Evolutionary conservation across 306 rosid species (phyloP).

Genomic region (Prunus mira): DNA sequence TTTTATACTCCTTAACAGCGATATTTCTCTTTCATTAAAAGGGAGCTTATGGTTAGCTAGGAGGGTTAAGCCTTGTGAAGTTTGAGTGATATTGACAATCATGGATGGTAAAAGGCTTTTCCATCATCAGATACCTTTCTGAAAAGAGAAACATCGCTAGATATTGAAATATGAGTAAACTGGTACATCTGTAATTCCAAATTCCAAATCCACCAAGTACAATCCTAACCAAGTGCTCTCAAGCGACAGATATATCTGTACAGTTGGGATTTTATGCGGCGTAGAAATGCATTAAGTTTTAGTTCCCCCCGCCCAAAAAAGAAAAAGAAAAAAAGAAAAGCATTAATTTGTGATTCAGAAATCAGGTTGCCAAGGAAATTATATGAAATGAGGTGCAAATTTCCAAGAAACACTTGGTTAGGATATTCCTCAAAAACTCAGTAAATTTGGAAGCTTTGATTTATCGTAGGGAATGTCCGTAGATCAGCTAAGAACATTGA

Average conservation of each 20-base stretch:
- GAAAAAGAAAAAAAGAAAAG: background rate
- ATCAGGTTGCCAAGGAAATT: too few species aligned
- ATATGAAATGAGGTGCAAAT: background rate
- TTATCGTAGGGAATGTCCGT: too few species aligned
- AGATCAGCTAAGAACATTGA: too few species aligned
- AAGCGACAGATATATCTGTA: background rate
- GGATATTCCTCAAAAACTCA: too few species aligned
- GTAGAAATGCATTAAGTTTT: too few species aligned
- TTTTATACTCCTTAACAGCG: background rate
- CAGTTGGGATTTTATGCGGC: background rate
- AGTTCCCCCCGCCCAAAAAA: too few species aligned
- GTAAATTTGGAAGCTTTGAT: background rate
- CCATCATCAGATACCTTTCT: background rate
- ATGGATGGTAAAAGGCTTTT: background rate
- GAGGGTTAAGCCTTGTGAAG: background rate
- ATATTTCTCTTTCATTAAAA: conserved; percentile 19
- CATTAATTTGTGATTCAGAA: background rate
- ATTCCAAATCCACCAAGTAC: background rate
- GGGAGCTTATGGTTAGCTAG: background rate
- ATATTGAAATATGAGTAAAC: background rate
- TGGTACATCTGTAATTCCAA: background rate
- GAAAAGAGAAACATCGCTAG: background rate
- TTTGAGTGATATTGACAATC: background rate
- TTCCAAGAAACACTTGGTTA: background rate
- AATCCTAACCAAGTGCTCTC: background rate